These are phyloP conservation scores for Pichia sp. DNA, from an alignment of 1,139 yeast genomes.

Conservation along the genomic window DNA sequence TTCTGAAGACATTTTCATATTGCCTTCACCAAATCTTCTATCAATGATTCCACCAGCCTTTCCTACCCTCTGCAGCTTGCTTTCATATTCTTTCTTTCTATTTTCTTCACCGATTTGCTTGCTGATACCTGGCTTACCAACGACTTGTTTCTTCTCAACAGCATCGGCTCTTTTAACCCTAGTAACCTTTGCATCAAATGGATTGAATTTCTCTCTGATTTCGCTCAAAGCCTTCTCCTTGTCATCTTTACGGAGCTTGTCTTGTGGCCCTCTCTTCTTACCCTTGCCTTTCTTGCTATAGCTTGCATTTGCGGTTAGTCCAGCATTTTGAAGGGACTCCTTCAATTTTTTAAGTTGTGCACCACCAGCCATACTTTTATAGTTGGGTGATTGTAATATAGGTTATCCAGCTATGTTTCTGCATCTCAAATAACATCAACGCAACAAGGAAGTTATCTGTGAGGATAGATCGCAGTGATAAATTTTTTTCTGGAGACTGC, in stretches of 20 bases:
- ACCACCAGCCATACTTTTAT: conserved; percentile 61
- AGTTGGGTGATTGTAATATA: too few relatives aligned
- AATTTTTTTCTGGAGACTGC: too few relatives aligned
- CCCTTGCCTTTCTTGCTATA: conserved; percentile 44
- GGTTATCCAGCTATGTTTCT: too few relatives aligned
- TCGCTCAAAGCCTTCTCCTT: conserved; percentile 46
- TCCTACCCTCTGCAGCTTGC: conserved; percentile 52
- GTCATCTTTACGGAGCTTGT: conserved; percentile 65
- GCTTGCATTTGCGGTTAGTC: conserved; percentile 77
- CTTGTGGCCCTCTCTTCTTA: conserved; percentile 40
- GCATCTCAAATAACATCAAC: too few relatives aligned
- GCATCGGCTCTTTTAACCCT: conserved; percentile 62
- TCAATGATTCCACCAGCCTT: conserved; percentile 76
- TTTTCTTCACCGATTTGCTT: conserved; percentile 75
- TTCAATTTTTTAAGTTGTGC: conserved; percentile 82
- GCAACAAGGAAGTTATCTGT: too few relatives aligned
- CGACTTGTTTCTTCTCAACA: conserved; percentile 50
- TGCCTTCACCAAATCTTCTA: conserved; percentile 88
- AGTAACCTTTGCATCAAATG: conserved; percentile 74
- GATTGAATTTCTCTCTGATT: conserved; percentile 80
- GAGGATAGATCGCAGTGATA: too few relatives aligned
- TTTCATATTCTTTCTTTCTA: conserved; percentile 61
- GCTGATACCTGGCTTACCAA: conserved; percentile 64
- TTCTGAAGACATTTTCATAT: conserved; percentile 65
- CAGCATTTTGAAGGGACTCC: conserved; percentile 68